These are phyloP conservation scores for Pezicula radicicola DNA, from an alignment of 2,329 filamentous ascomycete species.

Conservation along the genomic window DNA sequence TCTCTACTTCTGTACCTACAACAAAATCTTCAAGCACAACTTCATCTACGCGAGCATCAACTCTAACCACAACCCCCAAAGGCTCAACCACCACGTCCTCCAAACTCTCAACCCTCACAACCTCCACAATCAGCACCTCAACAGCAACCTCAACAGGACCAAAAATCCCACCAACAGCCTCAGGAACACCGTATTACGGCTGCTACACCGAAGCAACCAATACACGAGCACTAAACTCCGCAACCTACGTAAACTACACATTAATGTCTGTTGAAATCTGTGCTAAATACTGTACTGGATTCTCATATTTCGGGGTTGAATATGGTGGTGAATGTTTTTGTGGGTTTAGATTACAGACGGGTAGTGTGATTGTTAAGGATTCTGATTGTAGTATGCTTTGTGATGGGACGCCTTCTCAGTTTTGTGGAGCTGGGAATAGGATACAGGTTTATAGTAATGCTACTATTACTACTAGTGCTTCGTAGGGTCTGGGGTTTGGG, in stretches of 20 bases:
- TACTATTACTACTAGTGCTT: too few species aligned
- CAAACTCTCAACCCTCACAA: neutral
- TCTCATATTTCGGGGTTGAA: slow-evolving; percentile 39
- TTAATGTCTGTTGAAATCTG: slow-evolving; percentile 6
- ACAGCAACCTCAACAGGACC: neutral
- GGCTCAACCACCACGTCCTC: neutral
- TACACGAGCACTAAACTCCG: neutral
- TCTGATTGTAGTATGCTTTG: neutral
- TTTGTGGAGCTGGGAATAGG: slow-evolving; percentile 12
- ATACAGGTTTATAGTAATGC: too few species aligned
- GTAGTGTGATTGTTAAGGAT: neutral
- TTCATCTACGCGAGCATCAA: neutral
- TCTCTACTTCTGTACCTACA: too few species aligned
- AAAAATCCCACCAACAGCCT: neutral
- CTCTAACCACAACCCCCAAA: neutral
- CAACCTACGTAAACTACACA: slow-evolving; percentile 1
- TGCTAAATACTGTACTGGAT: slow-evolving; percentile 13
- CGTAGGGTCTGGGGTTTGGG: too few species aligned
- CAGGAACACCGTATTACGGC: neutral
- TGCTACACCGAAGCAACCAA: slow-evolving; percentile 4
- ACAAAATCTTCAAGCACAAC: neutral
- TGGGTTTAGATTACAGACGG: slow-evolving; percentile 13
- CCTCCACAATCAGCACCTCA: neutral
- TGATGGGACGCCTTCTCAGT: neutral
- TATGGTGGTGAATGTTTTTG: slow-evolving; percentile 39